Base-by-base conservation (phyloP, 331 rosid species). In the Erythrophleum ivorense region DNA sequence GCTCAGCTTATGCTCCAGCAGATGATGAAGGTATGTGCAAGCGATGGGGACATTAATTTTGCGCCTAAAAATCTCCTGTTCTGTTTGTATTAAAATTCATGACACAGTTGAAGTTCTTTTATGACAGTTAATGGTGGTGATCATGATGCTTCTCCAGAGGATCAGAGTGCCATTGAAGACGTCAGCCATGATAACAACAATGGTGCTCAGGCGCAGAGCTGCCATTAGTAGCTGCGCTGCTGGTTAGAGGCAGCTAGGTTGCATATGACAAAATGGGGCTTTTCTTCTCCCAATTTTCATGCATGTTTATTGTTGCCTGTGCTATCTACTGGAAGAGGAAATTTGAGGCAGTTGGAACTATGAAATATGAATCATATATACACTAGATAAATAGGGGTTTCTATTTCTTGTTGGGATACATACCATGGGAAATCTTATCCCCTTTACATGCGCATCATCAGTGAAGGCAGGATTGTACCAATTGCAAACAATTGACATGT, bases 1-100 rank as follows among this genome's bases (percentile, higher is more conserved):
- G 94, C 68, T 91, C 97, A 49, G 86, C 98, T 52, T 94, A 92
- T 87, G 90, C 98, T 82, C 92, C 91, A 18, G 75, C 91, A 55
- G 98, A 84, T 73, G 97, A 86, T 65, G 97, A 92, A 84, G 97
- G 98, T 94, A 86, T 73, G 81, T 71, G 73, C 71, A 62, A 71
- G 29, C 41, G 24, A 24, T 24, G 7, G 53, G 41, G 58, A 29
- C 45, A 53, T 77, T 53, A 40, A 83, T 50, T 15, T 49, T 13
- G 57, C 78, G 40, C 31, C 33, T 41, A 75, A 53, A n/a, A 81
- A 18, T 9, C 49, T 48, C 53, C 21, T 7, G 72, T n/a, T 64
- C 62, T 72, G 49, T 71, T 16, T 33, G 29, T 24, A 4, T 63
- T 65, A 71, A 70, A 78, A 60, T 71, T 76, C n/a, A 34, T 19